Percentiles rank a stretch among this genome's conserved stretches.
These are phyloP conservation scores for Parsonsia alboflavescens DNA, from an alignment of 257 asterid species.

Conservation along the genomic window DNA sequence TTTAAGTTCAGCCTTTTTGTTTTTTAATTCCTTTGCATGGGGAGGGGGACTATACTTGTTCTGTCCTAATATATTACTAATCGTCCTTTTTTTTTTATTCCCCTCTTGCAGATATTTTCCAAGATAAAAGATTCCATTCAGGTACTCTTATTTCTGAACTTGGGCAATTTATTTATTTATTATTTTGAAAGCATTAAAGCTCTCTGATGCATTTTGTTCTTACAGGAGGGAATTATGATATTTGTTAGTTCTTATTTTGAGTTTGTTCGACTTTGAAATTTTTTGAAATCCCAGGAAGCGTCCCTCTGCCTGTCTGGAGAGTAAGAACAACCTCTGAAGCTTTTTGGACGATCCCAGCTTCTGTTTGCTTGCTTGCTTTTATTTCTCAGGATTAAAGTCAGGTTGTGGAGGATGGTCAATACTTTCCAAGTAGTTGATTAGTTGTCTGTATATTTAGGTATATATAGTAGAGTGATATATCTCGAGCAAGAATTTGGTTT, in stretches of 20 bases:
- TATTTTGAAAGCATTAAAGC: background rate
- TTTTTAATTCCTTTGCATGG: too few relatives aligned
- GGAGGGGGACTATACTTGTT: background rate
- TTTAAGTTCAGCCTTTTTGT: background rate
- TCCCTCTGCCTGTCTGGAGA: conserved; percentile 89
- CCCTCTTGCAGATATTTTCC: conserved; percentile 65
- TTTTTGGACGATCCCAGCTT: background rate
- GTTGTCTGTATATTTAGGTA: conserved; percentile 40
- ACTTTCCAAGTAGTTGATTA: background rate
- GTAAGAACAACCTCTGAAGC: conserved; percentile 40
- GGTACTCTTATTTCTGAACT: conserved; percentile 32
- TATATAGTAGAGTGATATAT: conserved; percentile 66
- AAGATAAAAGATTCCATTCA: conserved; percentile 77
- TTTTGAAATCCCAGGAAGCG: conserved; percentile 68
- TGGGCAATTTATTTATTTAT: background rate
- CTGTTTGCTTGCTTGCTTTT: background rate
- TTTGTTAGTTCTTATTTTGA: conserved; percentile 86
- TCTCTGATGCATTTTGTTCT: background rate
- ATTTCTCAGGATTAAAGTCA: background rate
- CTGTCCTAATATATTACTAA: conserved; percentile 5
- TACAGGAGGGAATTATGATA: conserved; percentile 83
- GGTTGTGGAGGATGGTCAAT: background rate
- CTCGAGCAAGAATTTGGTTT: conserved; percentile 83
- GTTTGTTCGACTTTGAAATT: conserved; percentile 77
- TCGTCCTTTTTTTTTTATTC: conserved; percentile 5